Conservation (phyloP, 208 protist species). For the Chromosphaera perkinsii region DNA sequence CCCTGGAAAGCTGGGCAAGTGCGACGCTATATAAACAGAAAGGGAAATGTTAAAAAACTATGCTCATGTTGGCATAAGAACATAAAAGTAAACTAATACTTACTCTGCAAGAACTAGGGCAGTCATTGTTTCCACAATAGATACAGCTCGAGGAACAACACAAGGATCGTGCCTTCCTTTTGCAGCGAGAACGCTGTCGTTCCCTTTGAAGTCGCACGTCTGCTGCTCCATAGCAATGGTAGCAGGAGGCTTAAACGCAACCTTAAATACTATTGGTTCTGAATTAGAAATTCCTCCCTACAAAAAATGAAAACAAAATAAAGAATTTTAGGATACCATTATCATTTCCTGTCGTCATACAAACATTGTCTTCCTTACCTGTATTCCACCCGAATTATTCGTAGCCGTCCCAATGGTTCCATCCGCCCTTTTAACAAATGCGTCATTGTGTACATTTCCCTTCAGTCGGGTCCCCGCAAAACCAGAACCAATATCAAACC, state of each 20-base stretch:
- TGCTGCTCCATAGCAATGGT: conserved; percentile 62
- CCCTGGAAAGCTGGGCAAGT: too few species aligned
- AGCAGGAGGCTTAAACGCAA: conserved; percentile 72
- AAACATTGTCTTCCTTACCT: conserved; percentile 29
- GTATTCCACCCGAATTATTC: conserved; percentile 46
- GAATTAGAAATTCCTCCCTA: conserved; percentile 69
- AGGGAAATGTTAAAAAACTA: too few species aligned
- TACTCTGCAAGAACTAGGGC: conserved; percentile 58
- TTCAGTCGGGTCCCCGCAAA: conserved; percentile 51
- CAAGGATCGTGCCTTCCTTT: conserved; percentile 66
- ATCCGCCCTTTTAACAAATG: conserved; percentile 42
- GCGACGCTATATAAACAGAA: too few species aligned
- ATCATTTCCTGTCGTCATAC: neutral
- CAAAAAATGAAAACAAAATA: neutral
- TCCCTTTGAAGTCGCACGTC: conserved; percentile 52
- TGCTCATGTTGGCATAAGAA: too few species aligned
- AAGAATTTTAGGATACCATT: neutral
- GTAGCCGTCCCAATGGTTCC: conserved; percentile 35
- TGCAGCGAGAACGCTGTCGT: conserved; percentile 49
- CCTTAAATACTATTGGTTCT: conserved; percentile 57
- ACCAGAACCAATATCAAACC: conserved; percentile 64
- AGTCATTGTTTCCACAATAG: conserved; percentile 70
- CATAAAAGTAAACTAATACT: neutral
- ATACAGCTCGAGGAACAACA: conserved; percentile 66
- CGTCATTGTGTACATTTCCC: conserved; percentile 64